These are phyloP conservation scores for Protomyces inouyei DNA, from an alignment of 1,139 yeast genomes.

Conservation along the genomic window DNA sequence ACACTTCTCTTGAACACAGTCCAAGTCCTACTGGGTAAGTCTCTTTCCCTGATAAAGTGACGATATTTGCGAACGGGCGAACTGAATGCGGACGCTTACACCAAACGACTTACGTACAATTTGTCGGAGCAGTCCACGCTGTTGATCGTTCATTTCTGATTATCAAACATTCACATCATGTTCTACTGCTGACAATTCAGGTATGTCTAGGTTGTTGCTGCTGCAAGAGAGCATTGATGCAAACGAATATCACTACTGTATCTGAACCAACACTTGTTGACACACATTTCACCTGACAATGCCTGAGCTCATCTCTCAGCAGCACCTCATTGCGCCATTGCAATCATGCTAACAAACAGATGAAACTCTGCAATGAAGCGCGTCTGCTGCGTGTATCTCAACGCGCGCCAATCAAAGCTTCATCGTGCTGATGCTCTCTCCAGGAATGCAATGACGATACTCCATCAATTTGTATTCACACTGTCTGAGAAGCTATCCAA, in stretches of 20 bases:
- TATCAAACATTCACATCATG: not conserved
- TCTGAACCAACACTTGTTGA: conserved; percentile 19
- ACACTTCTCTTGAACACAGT: not conserved
- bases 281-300: conserved; percentile 24
- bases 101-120: conserved; percentile 28
- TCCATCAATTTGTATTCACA: conserved; percentile 13
- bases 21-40: not conserved
- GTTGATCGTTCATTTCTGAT: conserved; percentile 27
- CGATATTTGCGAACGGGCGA: conserved; percentile 28
- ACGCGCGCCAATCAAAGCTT: not conserved
- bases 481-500: conserved; percentile 6
- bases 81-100: conserved; percentile 13
- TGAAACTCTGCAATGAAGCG: not conserved
- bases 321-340: not conserved
- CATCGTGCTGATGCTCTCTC: not conserved
- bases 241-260: not conserved
- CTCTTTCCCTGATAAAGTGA: not conserved
- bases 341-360: no score
- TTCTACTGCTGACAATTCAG: not conserved
- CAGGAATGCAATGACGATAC: not conserved
- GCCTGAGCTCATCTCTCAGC: conserved; percentile 12
- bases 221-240: conserved; percentile 1
- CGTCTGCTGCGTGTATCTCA: not conserved
- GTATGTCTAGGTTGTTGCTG: not conserved
- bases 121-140: conserved; percentile 13